Percentiles rank a stretch among this genome's conserved stretches.
Evolutionary conservation across 2,329 filamentous ascomycete species (phyloP).

Genomic region (Exophiala oligosperma): DNA sequence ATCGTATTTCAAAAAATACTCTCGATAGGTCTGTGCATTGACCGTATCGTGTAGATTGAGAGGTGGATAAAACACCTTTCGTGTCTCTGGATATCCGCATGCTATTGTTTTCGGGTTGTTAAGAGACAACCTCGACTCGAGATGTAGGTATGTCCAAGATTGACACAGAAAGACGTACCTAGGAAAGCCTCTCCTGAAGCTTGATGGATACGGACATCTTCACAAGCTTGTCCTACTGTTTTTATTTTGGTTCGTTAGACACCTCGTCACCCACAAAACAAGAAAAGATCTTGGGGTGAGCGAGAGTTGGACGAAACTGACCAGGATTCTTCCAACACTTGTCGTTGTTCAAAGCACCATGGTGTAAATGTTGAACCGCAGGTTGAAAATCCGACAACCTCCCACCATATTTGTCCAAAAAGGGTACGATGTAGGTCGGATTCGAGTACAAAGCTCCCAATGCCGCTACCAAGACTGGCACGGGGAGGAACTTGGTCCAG

Average conservation of each 20-base stretch:
- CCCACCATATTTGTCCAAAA: constrained; percentile 7
- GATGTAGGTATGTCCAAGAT: neutral
- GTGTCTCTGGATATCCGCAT: constrained; percentile 21
- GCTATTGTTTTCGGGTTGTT: neutral
- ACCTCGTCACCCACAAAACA: neutral
- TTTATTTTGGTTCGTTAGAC: neutral
- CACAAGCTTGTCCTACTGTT: constrained; percentile 20
- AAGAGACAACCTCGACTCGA: too few relatives aligned
- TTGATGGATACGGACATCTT: constrained; percentile 22
- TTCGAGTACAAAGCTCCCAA: constrained; percentile 5
- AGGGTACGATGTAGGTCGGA: constrained; percentile 3
- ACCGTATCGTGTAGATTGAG: constrained; percentile 10
- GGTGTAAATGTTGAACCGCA: constrained; percentile 2
- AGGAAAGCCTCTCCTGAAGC: constrained; percentile 14
- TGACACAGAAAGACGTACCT: neutral
- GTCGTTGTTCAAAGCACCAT: constrained; percentile 18
- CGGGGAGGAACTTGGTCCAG: constrained; percentile 1
- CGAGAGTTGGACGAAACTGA: neutral
- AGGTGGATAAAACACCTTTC: constrained; percentile 17
- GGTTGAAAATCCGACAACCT: neutral
- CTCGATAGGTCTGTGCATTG: constrained; percentile 13
- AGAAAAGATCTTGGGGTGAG: too few relatives aligned
- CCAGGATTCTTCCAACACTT: constrained; percentile 20
- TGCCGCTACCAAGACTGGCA: constrained; percentile 7
- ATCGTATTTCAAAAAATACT: constrained; percentile 24